Base-by-base conservation (phyloP, 2,329 filamentous ascomycete genomes). In the Fusarium redolens region DNA sequence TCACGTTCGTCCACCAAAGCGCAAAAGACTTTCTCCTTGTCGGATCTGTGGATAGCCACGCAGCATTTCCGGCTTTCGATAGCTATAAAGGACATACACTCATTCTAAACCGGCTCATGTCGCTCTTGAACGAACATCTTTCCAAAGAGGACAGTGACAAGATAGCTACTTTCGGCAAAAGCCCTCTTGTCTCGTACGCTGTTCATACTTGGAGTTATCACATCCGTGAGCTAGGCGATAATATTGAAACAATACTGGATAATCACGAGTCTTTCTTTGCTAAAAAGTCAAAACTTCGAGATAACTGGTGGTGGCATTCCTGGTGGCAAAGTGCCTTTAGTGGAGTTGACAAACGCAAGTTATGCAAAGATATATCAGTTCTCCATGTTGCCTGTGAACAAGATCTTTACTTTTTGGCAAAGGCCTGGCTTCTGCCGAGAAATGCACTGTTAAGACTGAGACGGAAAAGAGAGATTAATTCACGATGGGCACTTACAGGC, bases 1-100 rank as follows among this genome's bases (percentile, higher is more conserved):
- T 30, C 17, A 66, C 37, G 1, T 54, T 67, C 14, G 10, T 69
- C 13, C 57, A 69, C 6, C 66, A 67, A 18, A 69, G 66, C n/a
- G 47, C 38, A 8, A 69, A 67, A 18, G 57, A 69, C 35, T 69
- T 59, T 17, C 31, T 62, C 2, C 47, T 45, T 1, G 15, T 12
- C 12, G 22, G 20, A 3, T 17, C 5, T 4, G n/a, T 8, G 10
- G 7, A 31, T 11, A 4, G 8, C 2, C 15, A 7, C 5, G 4
- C 18, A 4, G 17, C 30, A 5, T n/a, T 4, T 0, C 10, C 6
- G 35, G 11, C n/a, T 7, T 1, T 15, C 6, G 18, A 54, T 20
- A 20, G 20, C 12, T 28, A 31, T 11, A n/a, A 41, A 14, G 35
- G 31, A 9, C 38, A 67, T 6, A 28, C 31, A 6, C 20, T 20